These are phyloP conservation scores for Ogataea ramenticola DNA, from an alignment of 805 yeast species.

Conservation along the genomic window DNA sequence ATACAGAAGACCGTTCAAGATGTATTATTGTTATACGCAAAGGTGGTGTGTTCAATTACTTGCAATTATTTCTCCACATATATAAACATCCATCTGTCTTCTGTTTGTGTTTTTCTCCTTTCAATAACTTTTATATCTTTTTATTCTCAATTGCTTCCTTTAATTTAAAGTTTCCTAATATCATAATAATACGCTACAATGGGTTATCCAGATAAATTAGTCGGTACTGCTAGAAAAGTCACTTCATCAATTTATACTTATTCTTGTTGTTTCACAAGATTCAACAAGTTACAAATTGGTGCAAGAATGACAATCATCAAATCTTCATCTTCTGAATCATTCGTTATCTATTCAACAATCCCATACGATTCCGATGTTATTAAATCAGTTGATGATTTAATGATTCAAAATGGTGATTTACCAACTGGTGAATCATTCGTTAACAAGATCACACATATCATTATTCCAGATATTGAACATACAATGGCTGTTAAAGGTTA, in stretches of 20 bases:
- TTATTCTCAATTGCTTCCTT: no score
- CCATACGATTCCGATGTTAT: constrained; percentile 44
- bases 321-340: constrained; percentile 17
- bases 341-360: constrained; percentile 50
- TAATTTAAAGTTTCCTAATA: no score
- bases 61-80: no score
- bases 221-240: constrained; percentile 31
- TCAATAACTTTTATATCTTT: no score
- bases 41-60: no score
- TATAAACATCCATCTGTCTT: no score
- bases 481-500: constrained; percentile 54
- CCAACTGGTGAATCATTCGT: constrained; percentile 26
- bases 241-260: constrained; percentile 25
- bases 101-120: no score
- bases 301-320: constrained; percentile 32
- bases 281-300: constrained; percentile 25
- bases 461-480: constrained; percentile 61
- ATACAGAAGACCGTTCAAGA: no score
- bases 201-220: constrained; percentile 34
- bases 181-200: constrained; percentile 17
- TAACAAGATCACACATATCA: constrained; percentile 37
- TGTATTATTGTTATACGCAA: no score
- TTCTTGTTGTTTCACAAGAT: constrained; percentile 28
- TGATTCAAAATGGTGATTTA: constrained; percentile 18
- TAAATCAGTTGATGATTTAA: constrained; percentile 26